A percentile compares a stretch with the other conserved stretches of the same genome.
Conservation (phyloP, 1,284 basidiomycete genomes). For the Anthracocystis panici-leucophaei region DNA sequence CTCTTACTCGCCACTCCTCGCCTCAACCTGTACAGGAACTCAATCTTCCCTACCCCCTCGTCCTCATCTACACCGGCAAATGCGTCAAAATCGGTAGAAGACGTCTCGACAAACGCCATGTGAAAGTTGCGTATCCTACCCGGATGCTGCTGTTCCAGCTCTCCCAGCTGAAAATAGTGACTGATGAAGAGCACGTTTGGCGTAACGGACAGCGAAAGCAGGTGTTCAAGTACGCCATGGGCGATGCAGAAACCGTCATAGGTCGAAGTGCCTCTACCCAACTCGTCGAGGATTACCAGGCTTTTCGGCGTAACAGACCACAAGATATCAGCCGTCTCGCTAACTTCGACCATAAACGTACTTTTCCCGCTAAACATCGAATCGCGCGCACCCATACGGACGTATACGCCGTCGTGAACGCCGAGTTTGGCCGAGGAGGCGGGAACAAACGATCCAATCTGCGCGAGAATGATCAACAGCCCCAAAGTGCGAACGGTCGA, state of each 20-base stretch:
- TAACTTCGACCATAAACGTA: slow-evolving; percentile 96
- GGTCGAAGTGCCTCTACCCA: slow-evolving; percentile 56
- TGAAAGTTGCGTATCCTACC: slow-evolving; percentile 50
- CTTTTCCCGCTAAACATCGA: slow-evolving; percentile 85
- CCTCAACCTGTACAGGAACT: slow-evolving; percentile 64
- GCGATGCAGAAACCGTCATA: slow-evolving; percentile 61
- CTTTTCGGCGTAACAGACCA: slow-evolving; percentile 69
- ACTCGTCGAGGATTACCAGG: slow-evolving; percentile 63
- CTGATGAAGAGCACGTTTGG: slow-evolving; percentile 62
- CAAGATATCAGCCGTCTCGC: slow-evolving; percentile 91
- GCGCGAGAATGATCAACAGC: slow-evolving; percentile 71
- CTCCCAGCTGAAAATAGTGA: slow-evolving; percentile 60
- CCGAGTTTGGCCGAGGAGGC: slow-evolving; percentile 79
- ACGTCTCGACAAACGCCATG: slow-evolving; percentile 55
- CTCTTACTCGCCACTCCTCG: slow-evolving; percentile 53
- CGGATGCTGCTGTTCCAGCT: slow-evolving; percentile 14
- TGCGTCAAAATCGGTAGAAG: background rate
- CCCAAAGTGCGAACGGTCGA: slow-evolving; percentile 71
- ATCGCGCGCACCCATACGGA: slow-evolving; percentile 87
- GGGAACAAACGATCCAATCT: slow-evolving; percentile 75
- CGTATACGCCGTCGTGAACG: slow-evolving; percentile 85
- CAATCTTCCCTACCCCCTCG: slow-evolving; percentile 32
- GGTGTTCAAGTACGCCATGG: slow-evolving; percentile 49
- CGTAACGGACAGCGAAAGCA: slow-evolving; percentile 16
- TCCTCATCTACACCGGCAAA: background rate